Evolutionary conservation across 106 monocot species (phyloP).

Genomic region (Acorus gramineus): DNA sequence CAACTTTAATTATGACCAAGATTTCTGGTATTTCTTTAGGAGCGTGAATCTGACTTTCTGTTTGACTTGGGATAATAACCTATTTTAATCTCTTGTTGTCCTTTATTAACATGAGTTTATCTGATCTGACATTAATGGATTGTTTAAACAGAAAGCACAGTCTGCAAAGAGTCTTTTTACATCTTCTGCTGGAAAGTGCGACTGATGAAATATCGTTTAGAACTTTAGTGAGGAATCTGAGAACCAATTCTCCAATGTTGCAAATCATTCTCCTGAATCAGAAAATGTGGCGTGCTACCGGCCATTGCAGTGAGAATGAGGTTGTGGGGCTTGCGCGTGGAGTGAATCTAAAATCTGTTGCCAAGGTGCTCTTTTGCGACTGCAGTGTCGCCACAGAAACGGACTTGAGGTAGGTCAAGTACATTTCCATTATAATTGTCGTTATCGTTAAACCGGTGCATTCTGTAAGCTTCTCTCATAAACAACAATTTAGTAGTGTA

Average conservation of each 20-base stretch:
- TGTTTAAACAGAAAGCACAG: too few species aligned
- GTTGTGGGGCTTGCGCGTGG: background rate
- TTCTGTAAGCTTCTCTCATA: too few species aligned
- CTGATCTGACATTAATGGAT: too few species aligned
- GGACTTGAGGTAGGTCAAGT: conserved; percentile 21
- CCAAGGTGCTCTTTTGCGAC: conserved; percentile 55
- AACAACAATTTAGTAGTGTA: too few species aligned
- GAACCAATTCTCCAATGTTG: conserved; percentile 38
- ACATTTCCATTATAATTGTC: background rate
- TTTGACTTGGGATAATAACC: too few species aligned
- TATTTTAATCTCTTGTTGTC: too few species aligned
- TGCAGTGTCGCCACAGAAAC: conserved; percentile 22
- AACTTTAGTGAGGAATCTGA: conserved; percentile 57
- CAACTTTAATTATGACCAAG: too few species aligned
- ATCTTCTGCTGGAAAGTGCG: too few species aligned
- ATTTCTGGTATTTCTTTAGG: too few species aligned
- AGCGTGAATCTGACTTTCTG: too few species aligned
- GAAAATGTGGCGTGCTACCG: conserved; percentile 51
- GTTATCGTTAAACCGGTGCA: background rate
- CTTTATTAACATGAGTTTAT: too few species aligned
- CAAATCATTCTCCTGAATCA: conserved; percentile 75
- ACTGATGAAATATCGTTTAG: conserved; percentile 65
- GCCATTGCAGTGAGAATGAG: conserved; percentile 42
- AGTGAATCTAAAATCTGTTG: conserved; percentile 37
- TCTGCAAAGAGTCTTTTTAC: too few species aligned